Evolutionary conservation across 2,329 filamentous ascomycete genomes (phyloP).

Genomic region (Colletotrichum camelliae): DNA sequence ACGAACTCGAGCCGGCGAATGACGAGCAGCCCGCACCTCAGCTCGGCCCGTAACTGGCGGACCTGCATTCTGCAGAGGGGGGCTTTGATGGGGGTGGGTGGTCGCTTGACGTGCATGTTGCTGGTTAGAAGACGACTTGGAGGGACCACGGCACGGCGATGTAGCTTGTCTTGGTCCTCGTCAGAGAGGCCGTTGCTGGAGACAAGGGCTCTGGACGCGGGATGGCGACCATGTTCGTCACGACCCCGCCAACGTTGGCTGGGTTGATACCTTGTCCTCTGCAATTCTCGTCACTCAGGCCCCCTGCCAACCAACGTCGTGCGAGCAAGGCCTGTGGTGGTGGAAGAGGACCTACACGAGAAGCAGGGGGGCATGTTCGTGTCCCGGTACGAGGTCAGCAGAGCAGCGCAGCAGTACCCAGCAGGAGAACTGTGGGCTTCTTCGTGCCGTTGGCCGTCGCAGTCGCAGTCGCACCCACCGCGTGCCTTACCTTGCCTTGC

Average conservation of each 20-base stretch:
- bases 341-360: background rate
- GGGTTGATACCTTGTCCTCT: background rate
- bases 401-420: background rate
- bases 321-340: background rate
- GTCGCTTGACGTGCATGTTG: constrained; percentile 21
- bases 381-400: background rate
- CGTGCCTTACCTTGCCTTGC: background rate
- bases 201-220: background rate
- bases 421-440: background rate
- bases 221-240: constrained; percentile 8
- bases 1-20: constrained; percentile 8
- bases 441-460: background rate
- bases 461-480: background rate
- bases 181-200: background rate
- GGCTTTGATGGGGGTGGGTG: constrained; percentile 11
- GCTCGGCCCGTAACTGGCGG: constrained; percentile 2
- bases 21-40: constrained; percentile 5
- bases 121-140: background rate
- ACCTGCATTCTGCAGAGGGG: background rate
- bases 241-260: background rate
- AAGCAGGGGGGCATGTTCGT: background rate
- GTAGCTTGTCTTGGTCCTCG: constrained; percentile 8
- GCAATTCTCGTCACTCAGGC: background rate
- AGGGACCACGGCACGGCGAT: background rate
- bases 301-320: background rate